phyloP scores from a whole-genome alignment of 2,329 filamentous ascomycete species.

The Talaromyces sp. region DNA sequence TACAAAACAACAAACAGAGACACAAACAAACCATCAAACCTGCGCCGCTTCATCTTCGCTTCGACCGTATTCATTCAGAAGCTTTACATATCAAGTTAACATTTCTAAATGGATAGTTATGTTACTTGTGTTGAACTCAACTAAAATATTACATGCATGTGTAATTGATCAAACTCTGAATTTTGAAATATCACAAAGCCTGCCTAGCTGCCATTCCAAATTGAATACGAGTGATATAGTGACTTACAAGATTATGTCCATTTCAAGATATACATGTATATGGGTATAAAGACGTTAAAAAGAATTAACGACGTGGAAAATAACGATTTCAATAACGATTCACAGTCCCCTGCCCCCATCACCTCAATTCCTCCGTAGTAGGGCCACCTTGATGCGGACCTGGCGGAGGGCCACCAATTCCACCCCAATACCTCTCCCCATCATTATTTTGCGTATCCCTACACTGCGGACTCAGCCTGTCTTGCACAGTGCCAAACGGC shows the following conservation, averaged over 20 bases:
- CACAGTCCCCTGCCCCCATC: not conserved
- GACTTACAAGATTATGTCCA: not conserved
- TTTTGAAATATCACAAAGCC: too few relatives aligned
- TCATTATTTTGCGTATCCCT: constrained; percentile 17
- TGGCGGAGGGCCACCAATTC: not conserved
- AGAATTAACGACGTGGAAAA: not conserved
- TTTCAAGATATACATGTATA: not conserved
- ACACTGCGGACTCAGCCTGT: constrained; percentile 49
- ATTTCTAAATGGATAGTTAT: not conserved
- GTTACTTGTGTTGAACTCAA: not conserved
- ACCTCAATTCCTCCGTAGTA: not conserved
- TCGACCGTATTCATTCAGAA: too few relatives aligned
- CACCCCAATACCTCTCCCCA: constrained; percentile 4
- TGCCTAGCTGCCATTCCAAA: too few relatives aligned
- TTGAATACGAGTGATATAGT: too few relatives aligned
- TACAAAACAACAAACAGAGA: not conserved
- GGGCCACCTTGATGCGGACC: not conserved
- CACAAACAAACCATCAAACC: constrained; percentile 3
- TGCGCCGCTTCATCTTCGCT: too few relatives aligned
- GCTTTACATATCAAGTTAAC: not conserved
- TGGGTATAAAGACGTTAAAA: too few relatives aligned
- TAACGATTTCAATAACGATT: too few relatives aligned
- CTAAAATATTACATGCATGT: too few relatives aligned
- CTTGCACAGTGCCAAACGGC: constrained; percentile 51
- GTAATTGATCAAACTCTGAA: too few relatives aligned